A percentile compares a stretch with the other conserved stretches of the same genome.
Conservation (phyloP, 345 rosid species). For the Camelina hispida region DNA sequence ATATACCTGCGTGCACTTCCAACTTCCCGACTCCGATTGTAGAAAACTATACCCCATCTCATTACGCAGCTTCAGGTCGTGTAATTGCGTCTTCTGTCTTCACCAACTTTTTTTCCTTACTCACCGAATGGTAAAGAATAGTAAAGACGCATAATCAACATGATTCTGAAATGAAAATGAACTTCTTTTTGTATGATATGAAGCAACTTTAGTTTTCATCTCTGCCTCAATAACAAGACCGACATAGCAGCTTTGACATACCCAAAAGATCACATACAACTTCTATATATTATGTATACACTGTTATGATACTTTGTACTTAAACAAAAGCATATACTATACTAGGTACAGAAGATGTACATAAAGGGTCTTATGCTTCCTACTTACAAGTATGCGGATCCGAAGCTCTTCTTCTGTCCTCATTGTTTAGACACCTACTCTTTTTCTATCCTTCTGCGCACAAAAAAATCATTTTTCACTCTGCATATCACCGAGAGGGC, state of each 20-base stretch:
- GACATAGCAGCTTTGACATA: slow-evolving; percentile 11
- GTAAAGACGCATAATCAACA: not conserved
- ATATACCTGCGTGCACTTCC: not conserved
- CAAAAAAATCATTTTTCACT: slow-evolving; percentile 3
- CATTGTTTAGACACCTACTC: not conserved
- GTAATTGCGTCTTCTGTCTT: not conserved
- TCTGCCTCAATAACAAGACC: not conserved
- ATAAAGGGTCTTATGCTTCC: slow-evolving; percentile 12
- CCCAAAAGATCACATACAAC: slow-evolving; percentile 17
- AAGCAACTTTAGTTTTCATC: slow-evolving; percentile 22
- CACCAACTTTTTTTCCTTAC: slow-evolving; percentile 1
- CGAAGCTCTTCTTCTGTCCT: slow-evolving; percentile 26
- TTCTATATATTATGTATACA: slow-evolving; percentile 25
- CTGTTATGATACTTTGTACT: slow-evolving; percentile 8
- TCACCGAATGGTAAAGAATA: not conserved
- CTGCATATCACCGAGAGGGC: slow-evolving; percentile 10
- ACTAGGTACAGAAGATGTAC: slow-evolving; percentile 33
- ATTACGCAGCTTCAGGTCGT: not conserved
- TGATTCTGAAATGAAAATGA: not conserved
- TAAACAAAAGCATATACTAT: not conserved
- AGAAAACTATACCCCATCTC: slow-evolving; percentile 10
- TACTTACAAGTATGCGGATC: slow-evolving; percentile 33
- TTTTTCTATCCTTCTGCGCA: not conserved
- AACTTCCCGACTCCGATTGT: not conserved
- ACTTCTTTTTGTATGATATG: not conserved